Conservation (phyloP, 139 green algal genomes). For the Klebsormidium nitens region DNA sequence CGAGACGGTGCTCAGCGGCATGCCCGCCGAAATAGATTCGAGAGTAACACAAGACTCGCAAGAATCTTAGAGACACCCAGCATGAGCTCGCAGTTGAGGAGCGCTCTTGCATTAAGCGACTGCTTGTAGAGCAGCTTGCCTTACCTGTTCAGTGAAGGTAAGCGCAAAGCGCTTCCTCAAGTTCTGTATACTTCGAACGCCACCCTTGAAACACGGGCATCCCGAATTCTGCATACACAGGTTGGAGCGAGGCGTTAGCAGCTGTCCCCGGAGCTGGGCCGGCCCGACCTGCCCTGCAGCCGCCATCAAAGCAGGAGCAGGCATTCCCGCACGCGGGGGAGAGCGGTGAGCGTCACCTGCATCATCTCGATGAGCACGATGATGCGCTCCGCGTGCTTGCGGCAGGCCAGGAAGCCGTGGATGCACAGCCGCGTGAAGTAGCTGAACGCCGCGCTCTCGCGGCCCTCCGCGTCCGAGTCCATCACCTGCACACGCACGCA, state of each 20-base stretch:
- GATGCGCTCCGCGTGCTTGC: conserved; percentile 86
- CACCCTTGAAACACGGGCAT: conserved; percentile 91
- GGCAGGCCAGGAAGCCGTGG: conserved; percentile 87
- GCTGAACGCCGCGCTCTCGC: conserved; percentile 79
- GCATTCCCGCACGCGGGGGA: neutral
- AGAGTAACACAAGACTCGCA: too few species aligned
- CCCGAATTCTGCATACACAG: conserved; percentile 50
- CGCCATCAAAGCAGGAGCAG: neutral
- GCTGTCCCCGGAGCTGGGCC: too few species aligned
- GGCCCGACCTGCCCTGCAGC: too few species aligned
- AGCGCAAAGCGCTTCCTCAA: conserved; percentile 78
- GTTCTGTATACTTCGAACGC: conserved; percentile 59
- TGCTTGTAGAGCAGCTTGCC: too few species aligned
- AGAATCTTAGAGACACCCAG: too few species aligned
- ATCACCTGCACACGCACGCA: conserved; percentile 65
- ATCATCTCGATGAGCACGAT: conserved; percentile 83
- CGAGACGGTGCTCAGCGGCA: too few species aligned
- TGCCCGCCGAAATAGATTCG: too few species aligned
- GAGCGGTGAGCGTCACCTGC: conserved; percentile 38
- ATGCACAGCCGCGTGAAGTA: conserved; percentile 89
- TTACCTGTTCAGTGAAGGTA: conserved; percentile 50
- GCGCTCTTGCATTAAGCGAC: too few species aligned
- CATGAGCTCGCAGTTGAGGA: too few species aligned
- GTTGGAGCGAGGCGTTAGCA: too few species aligned
- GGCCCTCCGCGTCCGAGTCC: conserved; percentile 73